Percentiles rank a stretch among this genome's conserved stretches.
Conservation (phyloP, 2,329 filamentous ascomycete species). For the Arthrinium phaeospermum region DNA sequence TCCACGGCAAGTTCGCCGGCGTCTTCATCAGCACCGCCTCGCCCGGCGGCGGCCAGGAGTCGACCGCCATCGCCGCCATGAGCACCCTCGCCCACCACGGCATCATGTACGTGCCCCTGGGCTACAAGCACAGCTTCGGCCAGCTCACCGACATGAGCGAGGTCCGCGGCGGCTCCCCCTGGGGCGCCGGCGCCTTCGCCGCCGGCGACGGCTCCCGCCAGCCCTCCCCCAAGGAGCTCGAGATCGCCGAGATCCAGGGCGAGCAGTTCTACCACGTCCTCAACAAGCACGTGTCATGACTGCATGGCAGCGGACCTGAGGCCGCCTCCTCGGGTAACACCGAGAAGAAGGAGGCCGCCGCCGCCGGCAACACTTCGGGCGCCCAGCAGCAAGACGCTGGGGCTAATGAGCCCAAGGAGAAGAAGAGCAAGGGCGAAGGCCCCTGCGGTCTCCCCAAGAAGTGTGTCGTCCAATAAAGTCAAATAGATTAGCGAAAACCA, state of each 20-base stretch:
- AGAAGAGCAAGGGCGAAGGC: conserved; percentile 62
- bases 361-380: conserved; percentile 27
- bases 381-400: not conserved
- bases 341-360: conserved; percentile 28
- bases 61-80: conserved; percentile 79
- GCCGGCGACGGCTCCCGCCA: conserved; percentile 81
- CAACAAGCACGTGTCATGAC: conserved; percentile 74
- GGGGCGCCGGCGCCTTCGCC: conserved; percentile 93
- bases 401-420: conserved; percentile 36
- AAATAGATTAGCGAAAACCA: conserved; percentile 12
- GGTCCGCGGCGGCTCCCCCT: conserved; percentile 84
- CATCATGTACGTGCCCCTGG: conserved; percentile 94
- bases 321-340: conserved; percentile 22
- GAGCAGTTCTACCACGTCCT: conserved; percentile 82
- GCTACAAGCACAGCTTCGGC: conserved; percentile 81
- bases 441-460: conserved; percentile 80
- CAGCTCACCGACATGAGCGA: conserved; percentile 75
- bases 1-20: conserved; percentile 87
- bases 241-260: conserved; percentile 83
- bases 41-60: conserved; percentile 90
- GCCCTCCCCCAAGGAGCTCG: conserved; percentile 76
- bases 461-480: conserved; percentile 60
- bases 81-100: conserved; percentile 92
- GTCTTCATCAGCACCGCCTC: conserved; percentile 89
- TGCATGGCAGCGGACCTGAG: conserved; percentile 63